These are phyloP conservation scores for Saccharomyces jurei DNA, from an alignment of 805 yeast genomes.

Conservation along the genomic window DNA sequence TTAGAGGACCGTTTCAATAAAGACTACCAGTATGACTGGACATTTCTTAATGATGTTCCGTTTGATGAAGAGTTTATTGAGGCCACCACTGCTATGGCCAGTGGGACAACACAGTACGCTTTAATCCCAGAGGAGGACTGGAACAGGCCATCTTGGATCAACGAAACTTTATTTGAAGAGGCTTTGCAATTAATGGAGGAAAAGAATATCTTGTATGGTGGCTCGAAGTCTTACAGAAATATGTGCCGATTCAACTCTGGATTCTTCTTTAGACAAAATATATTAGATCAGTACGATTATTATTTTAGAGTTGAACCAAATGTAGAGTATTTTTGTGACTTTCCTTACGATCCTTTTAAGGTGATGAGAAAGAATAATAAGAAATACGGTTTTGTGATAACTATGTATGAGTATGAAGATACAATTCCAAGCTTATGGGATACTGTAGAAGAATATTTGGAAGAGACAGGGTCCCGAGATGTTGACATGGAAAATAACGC, in stretches of 20 bases:
- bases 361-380: conserved; percentile 68
- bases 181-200: conserved; percentile 38
- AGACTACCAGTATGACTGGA: conserved; percentile 66
- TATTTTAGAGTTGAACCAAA: conserved; percentile 96
- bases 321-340: conserved; percentile 81
- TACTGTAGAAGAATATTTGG: conserved; percentile 53
- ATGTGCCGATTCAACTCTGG: conserved; percentile 97
- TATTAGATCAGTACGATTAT: conserved; percentile 68
- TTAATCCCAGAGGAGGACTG: conserved; percentile 61
- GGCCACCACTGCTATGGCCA: conserved; percentile 51
- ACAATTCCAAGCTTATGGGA: conserved; percentile 86
- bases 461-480: conserved; percentile 43
- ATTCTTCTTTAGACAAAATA: conserved; percentile 71
- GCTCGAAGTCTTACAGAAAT: conserved; percentile 64
- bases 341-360: conserved; percentile 74
- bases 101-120: conserved; percentile 61
- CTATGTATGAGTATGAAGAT: conserved; percentile 71
- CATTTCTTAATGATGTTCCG: conserved; percentile 67
- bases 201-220: conserved; percentile 54
- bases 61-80: conserved; percentile 56
- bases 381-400: conserved; percentile 80
- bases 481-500: conserved; percentile 32
- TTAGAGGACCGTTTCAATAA: conserved; percentile 68
- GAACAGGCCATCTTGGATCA: conserved; percentile 68
- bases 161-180: conserved; percentile 45